Conservation (phyloP, 768 basidiomycete species). For the Clathrus columnatus region DNA sequence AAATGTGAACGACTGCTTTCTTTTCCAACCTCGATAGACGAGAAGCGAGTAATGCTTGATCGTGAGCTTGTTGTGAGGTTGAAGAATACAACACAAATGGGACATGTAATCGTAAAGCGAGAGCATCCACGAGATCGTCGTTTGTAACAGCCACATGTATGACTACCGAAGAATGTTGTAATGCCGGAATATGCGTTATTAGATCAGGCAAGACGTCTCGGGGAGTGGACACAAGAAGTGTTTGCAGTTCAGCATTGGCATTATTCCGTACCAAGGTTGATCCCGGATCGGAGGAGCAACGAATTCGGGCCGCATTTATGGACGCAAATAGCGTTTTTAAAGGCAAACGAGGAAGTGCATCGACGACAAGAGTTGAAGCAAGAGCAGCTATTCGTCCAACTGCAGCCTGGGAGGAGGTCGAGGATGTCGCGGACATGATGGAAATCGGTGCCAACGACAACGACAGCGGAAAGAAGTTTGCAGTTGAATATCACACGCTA, state of each 20-base stretch:
- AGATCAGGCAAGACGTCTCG: slow-evolving; percentile 49
- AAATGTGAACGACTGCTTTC: slow-evolving; percentile 81
- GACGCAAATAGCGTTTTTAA: slow-evolving; percentile 34
- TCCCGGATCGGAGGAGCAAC: slow-evolving; percentile 58
- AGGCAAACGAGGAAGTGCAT: slow-evolving; percentile 40
- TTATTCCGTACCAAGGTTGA: slow-evolving; percentile 43
- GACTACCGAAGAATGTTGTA: slow-evolving; percentile 58
- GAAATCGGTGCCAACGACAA: background rate
- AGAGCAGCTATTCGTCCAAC: slow-evolving; percentile 68
- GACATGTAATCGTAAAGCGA: slow-evolving; percentile 69
- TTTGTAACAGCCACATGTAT: slow-evolving; percentile 58
- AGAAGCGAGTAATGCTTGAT: slow-evolving; percentile 82
- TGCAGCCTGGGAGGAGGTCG: slow-evolving; percentile 22
- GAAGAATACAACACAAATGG: slow-evolving; percentile 78
- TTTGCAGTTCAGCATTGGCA: slow-evolving; percentile 36
- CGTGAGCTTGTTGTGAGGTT: slow-evolving; percentile 73
- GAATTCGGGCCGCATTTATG: slow-evolving; percentile 33
- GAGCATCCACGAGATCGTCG: slow-evolving; percentile 60
- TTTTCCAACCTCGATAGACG: slow-evolving; percentile 61
- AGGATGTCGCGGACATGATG: background rate
- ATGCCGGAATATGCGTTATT: slow-evolving; percentile 59
- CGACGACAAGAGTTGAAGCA: slow-evolving; percentile 57
- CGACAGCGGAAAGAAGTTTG: background rate
- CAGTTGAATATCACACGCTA: background rate
- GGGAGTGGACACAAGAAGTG: slow-evolving; percentile 47